Conservation (phyloP, 345 rosid genomes). For the Barbarea vulgaris region DNA sequence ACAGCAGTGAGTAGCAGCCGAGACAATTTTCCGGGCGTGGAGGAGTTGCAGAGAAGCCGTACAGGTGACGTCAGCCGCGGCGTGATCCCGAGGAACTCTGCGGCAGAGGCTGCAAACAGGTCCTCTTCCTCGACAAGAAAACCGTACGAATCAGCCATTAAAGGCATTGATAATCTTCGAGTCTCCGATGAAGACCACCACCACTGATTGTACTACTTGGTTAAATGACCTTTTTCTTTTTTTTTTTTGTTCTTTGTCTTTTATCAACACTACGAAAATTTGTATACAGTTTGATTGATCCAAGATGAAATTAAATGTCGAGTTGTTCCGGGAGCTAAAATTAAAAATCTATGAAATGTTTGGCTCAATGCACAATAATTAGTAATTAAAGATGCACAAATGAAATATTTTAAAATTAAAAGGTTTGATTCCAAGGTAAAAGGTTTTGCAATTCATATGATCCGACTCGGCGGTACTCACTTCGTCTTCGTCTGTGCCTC, state of each 20-base stretch:
- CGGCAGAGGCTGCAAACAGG: conserved; percentile 51
- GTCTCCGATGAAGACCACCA: conserved; percentile 45
- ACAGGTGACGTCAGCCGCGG: conserved; percentile 6
- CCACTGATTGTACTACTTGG: conserved; percentile 13
- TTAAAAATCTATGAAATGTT: neutral
- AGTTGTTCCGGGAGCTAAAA: neutral
- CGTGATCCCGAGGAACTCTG: conserved; percentile 45
- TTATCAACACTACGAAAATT: conserved; percentile 4
- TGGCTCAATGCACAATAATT: neutral
- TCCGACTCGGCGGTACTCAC: neutral
- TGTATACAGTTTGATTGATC: conserved; percentile 10
- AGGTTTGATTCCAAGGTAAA: neutral
- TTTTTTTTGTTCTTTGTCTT: neutral
- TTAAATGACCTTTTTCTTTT: neutral
- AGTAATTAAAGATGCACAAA: neutral
- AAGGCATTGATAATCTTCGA: conserved; percentile 67
- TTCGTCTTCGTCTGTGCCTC: neutral
- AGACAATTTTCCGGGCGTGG: conserved; percentile 2
- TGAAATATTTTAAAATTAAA: neutral
- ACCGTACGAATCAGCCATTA: conserved; percentile 61
- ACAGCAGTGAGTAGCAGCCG: conserved; percentile 36
- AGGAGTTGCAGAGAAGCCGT: conserved; percentile 61
- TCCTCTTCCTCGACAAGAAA: conserved; percentile 57
- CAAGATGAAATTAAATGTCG: neutral
- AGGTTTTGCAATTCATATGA: neutral